A percentile compares a stretch with the other conserved stretches of the same genome.
phyloP scores from a whole-genome alignment of 139 green algal genomes.

The Asterochloris sp. region DNA sequence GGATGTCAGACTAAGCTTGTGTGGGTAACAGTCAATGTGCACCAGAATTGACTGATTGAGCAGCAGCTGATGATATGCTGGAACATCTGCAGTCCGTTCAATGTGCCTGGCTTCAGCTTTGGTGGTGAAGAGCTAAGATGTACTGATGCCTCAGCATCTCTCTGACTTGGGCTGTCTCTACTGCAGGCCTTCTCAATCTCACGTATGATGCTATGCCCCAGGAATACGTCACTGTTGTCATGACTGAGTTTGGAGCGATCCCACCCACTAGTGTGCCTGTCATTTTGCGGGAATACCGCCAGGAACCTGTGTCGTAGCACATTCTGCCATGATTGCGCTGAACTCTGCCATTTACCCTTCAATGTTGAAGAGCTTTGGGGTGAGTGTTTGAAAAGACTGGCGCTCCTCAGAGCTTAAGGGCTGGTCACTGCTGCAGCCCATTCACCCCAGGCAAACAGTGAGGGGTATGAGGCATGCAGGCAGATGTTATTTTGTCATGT shows the following conservation, averaged over 20 bases:
- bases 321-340: background rate
- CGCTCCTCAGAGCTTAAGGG: too few relatives aligned
- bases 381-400: background rate
- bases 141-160: background rate
- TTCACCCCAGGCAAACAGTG: too few relatives aligned
- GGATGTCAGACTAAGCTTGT: too few relatives aligned
- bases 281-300: slow-evolving; percentile 81
- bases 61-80: too few relatives aligned
- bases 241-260: slow-evolving; percentile 93
- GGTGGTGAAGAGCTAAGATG: too few relatives aligned
- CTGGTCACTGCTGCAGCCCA: too few relatives aligned
- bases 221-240: slow-evolving; percentile 87
- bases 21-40: too few relatives aligned
- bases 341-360: background rate
- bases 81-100: too few relatives aligned
- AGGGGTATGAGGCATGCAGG: too few relatives aligned
- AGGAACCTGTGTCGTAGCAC: slow-evolving; percentile 21
- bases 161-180: background rate
- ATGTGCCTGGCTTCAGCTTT: too few relatives aligned
- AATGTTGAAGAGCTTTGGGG: background rate
- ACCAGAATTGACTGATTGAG: too few relatives aligned
- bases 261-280: slow-evolving; percentile 89
- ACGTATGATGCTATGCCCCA: slow-evolving; percentile 92
- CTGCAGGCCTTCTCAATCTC: slow-evolving; percentile 83
- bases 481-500: too few relatives aligned